Percentiles rank a stretch among this genome's conserved stretches.
These are phyloP conservation scores for Saccharomyces hybrid DNA, from an alignment of 1,139 yeast genomes.

Conservation along the genomic window DNA sequence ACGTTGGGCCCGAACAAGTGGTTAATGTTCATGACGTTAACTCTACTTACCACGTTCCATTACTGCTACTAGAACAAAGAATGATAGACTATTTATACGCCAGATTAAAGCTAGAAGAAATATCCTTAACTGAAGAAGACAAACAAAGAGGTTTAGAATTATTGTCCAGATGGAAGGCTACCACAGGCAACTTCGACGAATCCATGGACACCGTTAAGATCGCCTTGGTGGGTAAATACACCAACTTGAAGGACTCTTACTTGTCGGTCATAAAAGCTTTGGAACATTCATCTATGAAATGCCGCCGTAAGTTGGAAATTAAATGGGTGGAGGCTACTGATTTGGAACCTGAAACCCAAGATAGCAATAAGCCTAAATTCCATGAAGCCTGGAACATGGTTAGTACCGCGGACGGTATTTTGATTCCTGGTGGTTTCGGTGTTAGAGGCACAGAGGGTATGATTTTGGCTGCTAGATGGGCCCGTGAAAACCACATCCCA, in stretches of 20 bases:
- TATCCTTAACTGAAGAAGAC: conserved; percentile 48
- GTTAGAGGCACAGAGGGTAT: conserved; percentile 96
- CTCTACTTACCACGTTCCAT: conserved; percentile 95
- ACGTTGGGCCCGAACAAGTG: conserved; percentile 95
- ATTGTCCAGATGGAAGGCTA: conserved; percentile 68
- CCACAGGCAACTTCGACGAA: conserved; percentile 72
- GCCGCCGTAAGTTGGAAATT: conserved; percentile 75
- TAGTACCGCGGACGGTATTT: conserved; percentile 92
- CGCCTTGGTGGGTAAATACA: conserved; percentile 95
- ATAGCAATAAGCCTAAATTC: conserved; percentile 61
- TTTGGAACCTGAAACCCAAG: conserved; percentile 67
- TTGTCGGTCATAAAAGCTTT: conserved; percentile 90
- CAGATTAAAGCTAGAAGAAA: conserved; percentile 56
- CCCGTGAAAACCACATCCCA: conserved; percentile 90
- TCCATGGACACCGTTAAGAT: conserved; percentile 83
- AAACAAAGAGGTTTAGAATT: conserved; percentile 57
- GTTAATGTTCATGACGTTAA: conserved; percentile 95
- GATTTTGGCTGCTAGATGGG: conserved; percentile 96
- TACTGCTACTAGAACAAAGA: conserved; percentile 79
- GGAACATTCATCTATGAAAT: conserved; percentile 91
- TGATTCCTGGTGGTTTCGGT: conserved; percentile 99
- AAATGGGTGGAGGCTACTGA: conserved; percentile 95
- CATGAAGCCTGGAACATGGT: conserved; percentile 95
- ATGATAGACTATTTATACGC: conserved; percentile 66
- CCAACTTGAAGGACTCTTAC: conserved; percentile 90